These are phyloP conservation scores for Martiniozyma abietophila DNA, from an alignment of 805 yeast species.

Conservation along the genomic window DNA sequence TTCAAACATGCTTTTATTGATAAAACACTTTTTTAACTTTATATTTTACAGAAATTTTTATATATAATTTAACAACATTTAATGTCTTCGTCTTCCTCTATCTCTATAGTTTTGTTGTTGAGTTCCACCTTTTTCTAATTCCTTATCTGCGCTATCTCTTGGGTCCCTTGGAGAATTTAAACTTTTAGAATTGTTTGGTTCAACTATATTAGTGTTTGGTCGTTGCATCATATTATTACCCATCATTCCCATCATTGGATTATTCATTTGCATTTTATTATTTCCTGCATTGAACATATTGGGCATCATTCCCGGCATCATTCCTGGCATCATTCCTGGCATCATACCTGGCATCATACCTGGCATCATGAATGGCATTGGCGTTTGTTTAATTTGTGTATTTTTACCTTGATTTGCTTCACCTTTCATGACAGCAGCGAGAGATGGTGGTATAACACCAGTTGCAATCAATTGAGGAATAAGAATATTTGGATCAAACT, in stretches of 20 bases:
- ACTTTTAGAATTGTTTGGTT: slow-evolving; percentile 13
- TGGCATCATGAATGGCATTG: slow-evolving; percentile 21
- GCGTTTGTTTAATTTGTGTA: slow-evolving; percentile 9
- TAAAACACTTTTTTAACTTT: not conserved
- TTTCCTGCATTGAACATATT: slow-evolving; percentile 11
- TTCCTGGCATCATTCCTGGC: slow-evolving; percentile 21
- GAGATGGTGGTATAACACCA: slow-evolving; percentile 22
- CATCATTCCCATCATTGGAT: slow-evolving; percentile 10
- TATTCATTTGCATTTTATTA: slow-evolving; percentile 15
- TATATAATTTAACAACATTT: slow-evolving; percentile 1
- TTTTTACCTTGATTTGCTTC: slow-evolving; percentile 17
- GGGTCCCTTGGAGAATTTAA: slow-evolving; percentile 14
- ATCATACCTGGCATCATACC: slow-evolving; percentile 24
- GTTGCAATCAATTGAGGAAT: slow-evolving; percentile 48
- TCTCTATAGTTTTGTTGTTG: slow-evolving; percentile 11
- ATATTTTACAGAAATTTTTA: slow-evolving; percentile 5
- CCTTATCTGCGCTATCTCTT: slow-evolving; percentile 21
- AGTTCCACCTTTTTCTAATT: slow-evolving; percentile 7
- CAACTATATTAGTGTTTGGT: slow-evolving; percentile 15
- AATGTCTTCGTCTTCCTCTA: slow-evolving; percentile 12
- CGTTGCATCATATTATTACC: slow-evolving; percentile 4
- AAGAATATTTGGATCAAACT: slow-evolving; percentile 74
- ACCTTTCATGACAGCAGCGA: slow-evolving; percentile 20
- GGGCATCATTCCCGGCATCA: slow-evolving; percentile 9
- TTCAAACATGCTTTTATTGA: not conserved